Evolutionary conservation across 495 filamentous ascomycete genomes (phyloP), one percentile per base, ranked within the genome.

Genomic region (Apiosordaria backusii): DNA sequence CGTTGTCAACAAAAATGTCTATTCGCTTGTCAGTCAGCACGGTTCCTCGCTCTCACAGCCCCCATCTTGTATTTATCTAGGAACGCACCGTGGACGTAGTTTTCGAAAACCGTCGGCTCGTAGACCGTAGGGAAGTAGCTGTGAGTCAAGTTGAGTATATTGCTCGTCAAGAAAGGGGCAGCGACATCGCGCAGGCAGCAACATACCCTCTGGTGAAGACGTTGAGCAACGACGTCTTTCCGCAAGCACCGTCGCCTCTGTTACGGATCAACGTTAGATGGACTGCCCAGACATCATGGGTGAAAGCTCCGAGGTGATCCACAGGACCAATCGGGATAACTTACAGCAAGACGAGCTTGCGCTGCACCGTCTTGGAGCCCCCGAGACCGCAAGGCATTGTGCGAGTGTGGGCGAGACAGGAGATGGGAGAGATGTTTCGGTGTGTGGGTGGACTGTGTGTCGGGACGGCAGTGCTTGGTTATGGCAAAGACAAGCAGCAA

Each of bases 111-210:
- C 21, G 95, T 99, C 62, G 95, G 95, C 76, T 99, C 95, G 77
- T 99, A 99, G 71, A 99, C 95, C 40, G 95, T 97, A 54, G 95
- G 95, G 79, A 99, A 99, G 76, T 96, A 97, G 72, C 92, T 96
- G 74, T 18, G 16, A 7, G 50, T 62, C 24, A 27, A 29, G 55
- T 67, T 61, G 24, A 35, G 24, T 21, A 40, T 63, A 52, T n/a
- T 23, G 23, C 45, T 68, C 25, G 63, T 53, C 9, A 57, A 26
- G 23, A 15, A 18, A 45, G 27, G 16, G 25, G 21, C 21, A 23
- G 45, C 52, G 9, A 55, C 15, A 5, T 4, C 15, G 29, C 23
- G 50, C 45, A 21, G 22, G 23, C 19, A 62, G 57, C 58, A 21
- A 50, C 79, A 85, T 70, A 96, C 90, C 95, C 95, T 90, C 95